These are phyloP conservation scores for Pyrenochaeta sp. DNA, from an alignment of 2,329 filamentous ascomycete genomes.

Conservation along the genomic window DNA sequence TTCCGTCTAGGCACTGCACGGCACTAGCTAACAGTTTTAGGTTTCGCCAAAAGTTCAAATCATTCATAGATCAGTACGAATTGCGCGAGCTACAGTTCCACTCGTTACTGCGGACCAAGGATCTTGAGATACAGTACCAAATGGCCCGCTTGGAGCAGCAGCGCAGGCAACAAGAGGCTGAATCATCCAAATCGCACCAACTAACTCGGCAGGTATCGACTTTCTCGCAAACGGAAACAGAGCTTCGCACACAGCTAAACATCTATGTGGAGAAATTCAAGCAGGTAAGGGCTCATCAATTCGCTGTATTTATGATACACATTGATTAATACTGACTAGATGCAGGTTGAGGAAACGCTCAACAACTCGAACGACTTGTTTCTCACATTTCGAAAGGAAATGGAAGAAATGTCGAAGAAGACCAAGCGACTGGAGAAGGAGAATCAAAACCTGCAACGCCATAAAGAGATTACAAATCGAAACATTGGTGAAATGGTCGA, in stretches of 20 bases:
- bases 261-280: slow-evolving; percentile 99
- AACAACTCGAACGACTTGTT: slow-evolving; percentile 99
- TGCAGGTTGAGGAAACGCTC: slow-evolving; percentile 94
- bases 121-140: slow-evolving; percentile 92
- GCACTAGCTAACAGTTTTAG: slow-evolving; percentile 40
- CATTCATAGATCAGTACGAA: slow-evolving; percentile 95
- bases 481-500: slow-evolving; percentile 98
- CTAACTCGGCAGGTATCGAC: slow-evolving; percentile 91
- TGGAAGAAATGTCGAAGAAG: slow-evolving; percentile 99
- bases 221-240: slow-evolving; percentile 94
- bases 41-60: slow-evolving; percentile 83
- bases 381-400: slow-evolving; percentile 95
- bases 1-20: neutral
- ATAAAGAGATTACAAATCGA: slow-evolving; percentile 90
- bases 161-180: slow-evolving; percentile 84
- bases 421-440: slow-evolving; percentile 97
- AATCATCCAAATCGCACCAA: slow-evolving; percentile 80
- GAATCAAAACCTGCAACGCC: slow-evolving; percentile 87
- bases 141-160: slow-evolving; percentile 88
- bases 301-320: slow-evolving; percentile 38
- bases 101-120: slow-evolving; percentile 89
- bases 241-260: slow-evolving; percentile 92
- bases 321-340: slow-evolving; percentile 58
- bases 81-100: slow-evolving; percentile 94
- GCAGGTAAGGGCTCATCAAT: slow-evolving; percentile 70